Base-by-base conservation (phyloP, 257 asterid species). In the Agastache rugosa region DNA sequence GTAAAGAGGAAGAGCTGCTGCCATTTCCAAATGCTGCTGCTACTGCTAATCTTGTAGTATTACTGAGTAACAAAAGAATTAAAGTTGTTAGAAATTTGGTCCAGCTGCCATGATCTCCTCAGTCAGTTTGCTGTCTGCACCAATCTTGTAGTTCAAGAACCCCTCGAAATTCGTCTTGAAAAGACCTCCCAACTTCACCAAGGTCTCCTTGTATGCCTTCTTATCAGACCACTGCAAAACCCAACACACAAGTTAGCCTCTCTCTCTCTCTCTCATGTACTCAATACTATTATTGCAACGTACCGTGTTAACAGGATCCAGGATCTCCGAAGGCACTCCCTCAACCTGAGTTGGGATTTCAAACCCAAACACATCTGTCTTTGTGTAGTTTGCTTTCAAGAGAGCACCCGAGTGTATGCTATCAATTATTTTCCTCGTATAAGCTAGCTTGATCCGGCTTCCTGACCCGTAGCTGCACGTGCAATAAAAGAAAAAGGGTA, bases 21-120 rank as follows among this genome's bases (percentile, higher is more conserved):
- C 58, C 58, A 50, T n/a, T 50, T 23, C 41, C 20, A 58, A 58
- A 12, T 58, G 20, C 11, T 58, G 63, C 39, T 25, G 59, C 61
- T 20, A 29, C 20, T 60, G 65, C 65, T 14, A 27, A 60, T 60
- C 65, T 60, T 27, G 65, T 29, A 51, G 12, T 53, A 53, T 3
- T 31, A 48, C 6, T 29, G 2, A 29, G 20, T 15, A 60, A 29
- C 39, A 60, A 1, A 29, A 25, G 42, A 60, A 15, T 60, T 3
- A 19, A 53, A 8, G 22, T 6, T 12, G 65, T 15, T 60, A 90
- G 82, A 87, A 83, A 75, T 80, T 86, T 12, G 98, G 98, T 41
- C 98, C 98, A 64, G 97, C 97, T 8, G 96, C 94, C 5, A 93
- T 62, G 69, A 93, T 93, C 83, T 90, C 85, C 78, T 89, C 87